Base-by-base conservation (phyloP, 2,329 filamentous ascomycete genomes). In the Metarhizium sp. region DNA sequence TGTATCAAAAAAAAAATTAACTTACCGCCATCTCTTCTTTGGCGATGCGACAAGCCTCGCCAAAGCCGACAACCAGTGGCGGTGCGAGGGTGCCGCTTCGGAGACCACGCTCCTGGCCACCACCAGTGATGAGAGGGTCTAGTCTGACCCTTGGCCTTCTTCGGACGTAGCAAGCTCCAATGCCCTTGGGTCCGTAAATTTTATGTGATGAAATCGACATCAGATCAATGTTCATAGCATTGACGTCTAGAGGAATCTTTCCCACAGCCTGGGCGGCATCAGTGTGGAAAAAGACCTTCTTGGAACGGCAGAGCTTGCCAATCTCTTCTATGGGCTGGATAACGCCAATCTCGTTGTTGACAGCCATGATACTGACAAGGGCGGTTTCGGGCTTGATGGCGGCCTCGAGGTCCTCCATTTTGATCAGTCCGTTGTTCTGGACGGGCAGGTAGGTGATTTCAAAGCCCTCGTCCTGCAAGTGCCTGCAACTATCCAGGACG, bases 261-360 rank as follows among this genome's bases (percentile, higher is more conserved):
- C 94, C 94, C n/a, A 97, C 92, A 16, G 94, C 94, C 75, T 99
- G 94, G 1, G 94, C 94, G 52, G 81, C 94, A 71, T 99, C 94
- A 29, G 91, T 95, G 75, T 99, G 94, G 82, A 99, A 99, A 74
- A 96, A 99, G 48, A 96, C 79, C 77, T 96, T 96, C 73, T 90
- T 94, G 54, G 84, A 81, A 52, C 94, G 85, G 73, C 94, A 99
- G 14, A 99, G 77, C 73, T 87, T 88, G 66, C 94, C 94, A 68
- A 99, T 99, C 74, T 96, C 84, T 64, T 90, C 88, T 57, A 99
- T 75, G 1, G 94, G 94, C 72, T 99, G 94, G 57, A 99, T 95
- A n/a, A 99, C 94, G 67, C 94, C 94, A 65, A 99, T 97, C 74
- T 99, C 94, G 71, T 99, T 99, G 78, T 99, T 99, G 66, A 99